Base-by-base conservation (phyloP, 2,329 filamentous ascomycete species). In the Tolypocladium guangdongense region DNA sequence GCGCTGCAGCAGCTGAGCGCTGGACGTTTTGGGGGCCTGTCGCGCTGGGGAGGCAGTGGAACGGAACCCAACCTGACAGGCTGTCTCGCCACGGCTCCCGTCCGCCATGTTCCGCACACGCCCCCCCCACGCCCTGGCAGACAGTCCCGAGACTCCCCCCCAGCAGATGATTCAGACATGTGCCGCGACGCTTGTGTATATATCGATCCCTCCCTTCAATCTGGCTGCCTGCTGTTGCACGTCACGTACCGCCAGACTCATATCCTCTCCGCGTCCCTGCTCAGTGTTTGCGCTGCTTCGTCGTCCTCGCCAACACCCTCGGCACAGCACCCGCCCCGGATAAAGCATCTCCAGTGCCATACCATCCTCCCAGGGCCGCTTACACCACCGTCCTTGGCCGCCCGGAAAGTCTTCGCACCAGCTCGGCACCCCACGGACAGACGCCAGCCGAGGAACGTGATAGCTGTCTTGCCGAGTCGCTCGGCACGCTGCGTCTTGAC, bases 131-230 rank as follows among this genome's bases (percentile, higher is more conserved):
- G 51, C 55, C 52, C 27, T 46, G 35, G n/a, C 35, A 22, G 43
- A 32, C 51, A 39, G 51, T 48, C 50, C 50, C 41, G 22, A 39
- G 50, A 49, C 47, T 49, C 46, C 48, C 53, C 50, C 52, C 36
- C 52, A 41, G 55, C 55, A 56, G 50, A 55, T 56, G 54, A 59
- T 56, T 56, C 54, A 61, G 52, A 57, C 56, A 60, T 59, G 59
- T 61, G 59, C 59, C 58, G 56, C 53, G 54, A 55, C 55, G 49
- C 36, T 57, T 54, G 50, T n/a, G 52, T 52, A 60, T 60, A 61
- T 59, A 58, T 59, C 54, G 47, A 47, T 55, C 52, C 22, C 53
- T 53, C 50, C 54, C 56, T 56, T 51, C 20, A 18, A 22, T 46
- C 37, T 14, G 46, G 35, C 39, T 38, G 43, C 52, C 52, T 54